A percentile compares a stretch with the other conserved stretches of the same genome.
These are phyloP conservation scores for Citrus reticulata DNA, from an alignment of 345 rosid genomes.

Conservation along the genomic window DNA sequence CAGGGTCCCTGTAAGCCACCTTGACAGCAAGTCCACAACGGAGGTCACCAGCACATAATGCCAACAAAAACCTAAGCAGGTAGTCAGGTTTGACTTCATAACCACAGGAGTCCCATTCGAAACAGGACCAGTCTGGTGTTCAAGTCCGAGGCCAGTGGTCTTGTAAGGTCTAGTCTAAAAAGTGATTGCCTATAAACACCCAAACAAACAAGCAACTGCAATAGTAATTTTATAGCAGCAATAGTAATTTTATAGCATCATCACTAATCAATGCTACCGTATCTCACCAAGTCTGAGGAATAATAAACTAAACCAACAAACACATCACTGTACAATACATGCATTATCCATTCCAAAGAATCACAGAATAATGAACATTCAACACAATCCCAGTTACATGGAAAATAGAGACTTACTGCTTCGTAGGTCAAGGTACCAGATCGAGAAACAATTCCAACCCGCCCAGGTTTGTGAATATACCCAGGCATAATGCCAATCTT, in stretches of 20 bases:
- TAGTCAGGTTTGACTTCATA: background rate
- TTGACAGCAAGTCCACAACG: too few relatives aligned
- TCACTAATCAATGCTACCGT: background rate
- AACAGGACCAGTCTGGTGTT: background rate
- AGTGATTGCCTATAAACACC: background rate
- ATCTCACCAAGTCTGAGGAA: background rate
- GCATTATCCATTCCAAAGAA: background rate
- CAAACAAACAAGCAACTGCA: background rate
- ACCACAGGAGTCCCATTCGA: background rate
- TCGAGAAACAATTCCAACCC: slow-evolving; percentile 88
- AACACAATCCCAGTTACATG: background rate
- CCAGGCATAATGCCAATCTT: slow-evolving; percentile 98
- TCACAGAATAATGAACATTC: background rate
- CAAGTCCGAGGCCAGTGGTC: background rate
- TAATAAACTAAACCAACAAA: background rate
- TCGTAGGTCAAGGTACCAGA: slow-evolving; percentile 98
- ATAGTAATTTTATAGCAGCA: background rate
- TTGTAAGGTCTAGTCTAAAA: background rate
- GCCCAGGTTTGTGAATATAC: slow-evolving; percentile 96
- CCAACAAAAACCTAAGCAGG: too few relatives aligned
- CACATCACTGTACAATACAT: background rate
- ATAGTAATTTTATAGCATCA: background rate
- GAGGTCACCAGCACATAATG: too few relatives aligned
- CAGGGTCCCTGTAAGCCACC: too few relatives aligned
- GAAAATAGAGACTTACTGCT: slow-evolving; percentile 59